Evolutionary conservation across 2,329 filamentous ascomycete genomes (phyloP).

Genomic region (Alternaria dauci): DNA sequence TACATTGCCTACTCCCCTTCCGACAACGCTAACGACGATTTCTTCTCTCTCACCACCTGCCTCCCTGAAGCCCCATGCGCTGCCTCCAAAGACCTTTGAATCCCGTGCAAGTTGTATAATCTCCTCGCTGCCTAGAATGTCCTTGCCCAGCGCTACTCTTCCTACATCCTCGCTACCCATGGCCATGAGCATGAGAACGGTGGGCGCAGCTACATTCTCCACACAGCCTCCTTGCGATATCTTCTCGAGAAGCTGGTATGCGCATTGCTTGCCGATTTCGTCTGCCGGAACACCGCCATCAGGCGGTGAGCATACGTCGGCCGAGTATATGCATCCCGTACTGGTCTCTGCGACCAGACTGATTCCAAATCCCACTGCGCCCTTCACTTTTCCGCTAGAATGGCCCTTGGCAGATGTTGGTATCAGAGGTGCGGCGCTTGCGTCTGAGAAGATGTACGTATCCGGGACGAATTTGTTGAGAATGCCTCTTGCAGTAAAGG

Average conservation of each 20-base stretch:
- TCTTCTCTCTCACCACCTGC: conserved; percentile 64
- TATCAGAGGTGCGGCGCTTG: conserved; percentile 67
- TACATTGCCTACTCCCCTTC: conserved; percentile 91
- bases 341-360: conserved; percentile 93
- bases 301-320: conserved; percentile 78
- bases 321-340: conserved; percentile 84
- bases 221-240: conserved; percentile 86
- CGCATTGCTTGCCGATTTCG: conserved; percentile 87
- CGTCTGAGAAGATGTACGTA: conserved; percentile 84
- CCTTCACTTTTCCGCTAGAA: conserved; percentile 60
- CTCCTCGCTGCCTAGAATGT: conserved; percentile 82
- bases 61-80: conserved; percentile 85
- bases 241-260: conserved; percentile 85
- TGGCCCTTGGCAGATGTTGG: conserved; percentile 75
- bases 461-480: conserved; percentile 85
- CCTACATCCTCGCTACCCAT: conserved; percentile 98
- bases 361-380: conserved; percentile 90
- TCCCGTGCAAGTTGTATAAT: conserved; percentile 84
- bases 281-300: conserved; percentile 85
- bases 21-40: conserved; percentile 89
- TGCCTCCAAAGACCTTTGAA: conserved; percentile 85
- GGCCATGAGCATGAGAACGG: conserved; percentile 88
- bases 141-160: conserved; percentile 79
- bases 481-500: conserved; percentile 85
- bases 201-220: conserved; percentile 73